Base-by-base conservation (phyloP, 129 eudicot species). In the carrot (Daucus carota) region DNA sequence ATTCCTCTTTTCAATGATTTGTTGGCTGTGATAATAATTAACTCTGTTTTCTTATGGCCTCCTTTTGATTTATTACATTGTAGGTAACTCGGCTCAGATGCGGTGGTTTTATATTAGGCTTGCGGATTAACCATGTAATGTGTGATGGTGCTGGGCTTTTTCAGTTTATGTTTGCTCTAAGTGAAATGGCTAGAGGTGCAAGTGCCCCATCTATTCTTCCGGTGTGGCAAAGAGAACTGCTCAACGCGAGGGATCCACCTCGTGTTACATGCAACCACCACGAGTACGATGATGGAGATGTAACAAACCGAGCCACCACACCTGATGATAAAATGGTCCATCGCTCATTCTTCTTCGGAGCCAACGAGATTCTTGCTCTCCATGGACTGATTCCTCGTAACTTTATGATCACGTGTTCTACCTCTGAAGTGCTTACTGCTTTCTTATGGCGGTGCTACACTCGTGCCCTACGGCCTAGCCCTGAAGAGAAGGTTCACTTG, bases 361-460 rank as follows among this genome's bases (percentile, higher is more conserved):
- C 84, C 24, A 33, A 7, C 5, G 84, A 80, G 48, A 40, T 80
- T 3, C 4, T 20, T 0, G 80, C 80, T 16, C 72, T 80, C 4
- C 50, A 80, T 9, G 28, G 50, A 6, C 31, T 36, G 26, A 38
- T 80, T 29, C 84, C 84, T 5, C 47, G 5, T 36, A 36, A 36
- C 38, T 62, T 72, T 1, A 33, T 13, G 60, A 33, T 13, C 75
- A 45, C 44, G 18, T 68, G 62, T 13, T 67, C 80, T 26, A 80
- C 80, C 12, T 80, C 76, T 33, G 84, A 80, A 18, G 33, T 86
- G 0, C 15, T 86, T 20, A 77, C 83, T 1, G 85, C 89, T 2
- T 80, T 80, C 36, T 46, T 86, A 0, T 86, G 84, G 86, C 78
- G 86, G 1, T 82, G 84, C 20, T 86, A 82, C 8, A 82, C 86